A percentile compares a stretch with the other conserved stretches of the same genome.
phyloP scores from a whole-genome alignment of 768 basidiomycete species.

The Hypholoma sublateritium region DNA sequence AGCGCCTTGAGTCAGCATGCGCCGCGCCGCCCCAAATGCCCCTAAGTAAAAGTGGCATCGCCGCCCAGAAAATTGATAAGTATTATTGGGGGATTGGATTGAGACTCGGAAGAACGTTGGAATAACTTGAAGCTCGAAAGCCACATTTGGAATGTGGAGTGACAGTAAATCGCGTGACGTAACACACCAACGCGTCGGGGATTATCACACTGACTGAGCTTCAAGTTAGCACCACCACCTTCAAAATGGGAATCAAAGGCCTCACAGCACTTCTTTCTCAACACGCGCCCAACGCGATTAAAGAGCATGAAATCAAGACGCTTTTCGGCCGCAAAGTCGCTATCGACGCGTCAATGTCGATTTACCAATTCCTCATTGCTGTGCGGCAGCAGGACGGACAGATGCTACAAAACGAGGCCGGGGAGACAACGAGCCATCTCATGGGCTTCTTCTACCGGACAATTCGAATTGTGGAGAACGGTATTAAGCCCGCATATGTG shows the following conservation, averaged over 20 bases:
- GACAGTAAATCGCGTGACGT: constrained; percentile 17
- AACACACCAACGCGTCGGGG: constrained; percentile 8
- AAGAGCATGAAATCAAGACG: constrained; percentile 94
- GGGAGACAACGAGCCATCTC: constrained; percentile 96
- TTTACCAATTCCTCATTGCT: constrained; percentile 97
- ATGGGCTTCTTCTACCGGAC: constrained; percentile 99
- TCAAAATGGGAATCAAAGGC: constrained; percentile 89
- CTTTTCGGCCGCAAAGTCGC: constrained; percentile 98
- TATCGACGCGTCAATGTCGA: constrained; percentile 97
- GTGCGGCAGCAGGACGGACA: constrained; percentile 96
- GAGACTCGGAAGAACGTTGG: no score
- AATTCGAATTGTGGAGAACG: constrained; percentile 96
- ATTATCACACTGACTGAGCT: not conserved
- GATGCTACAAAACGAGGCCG: constrained; percentile 94
- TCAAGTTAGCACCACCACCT: not conserved
- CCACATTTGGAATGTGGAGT: not conserved
- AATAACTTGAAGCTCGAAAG: no score
- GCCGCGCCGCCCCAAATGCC: no score
- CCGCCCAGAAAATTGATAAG: no score
- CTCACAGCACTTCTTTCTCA: constrained; percentile 87
- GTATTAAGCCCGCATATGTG: constrained; percentile 96
- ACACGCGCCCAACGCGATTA: constrained; percentile 85
- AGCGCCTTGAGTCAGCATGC: no score
- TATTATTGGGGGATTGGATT: no score
- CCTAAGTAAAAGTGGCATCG: no score